Conservation (phyloP, 2,329 filamentous ascomycete species). For the Talaromyces sp. region DNA sequence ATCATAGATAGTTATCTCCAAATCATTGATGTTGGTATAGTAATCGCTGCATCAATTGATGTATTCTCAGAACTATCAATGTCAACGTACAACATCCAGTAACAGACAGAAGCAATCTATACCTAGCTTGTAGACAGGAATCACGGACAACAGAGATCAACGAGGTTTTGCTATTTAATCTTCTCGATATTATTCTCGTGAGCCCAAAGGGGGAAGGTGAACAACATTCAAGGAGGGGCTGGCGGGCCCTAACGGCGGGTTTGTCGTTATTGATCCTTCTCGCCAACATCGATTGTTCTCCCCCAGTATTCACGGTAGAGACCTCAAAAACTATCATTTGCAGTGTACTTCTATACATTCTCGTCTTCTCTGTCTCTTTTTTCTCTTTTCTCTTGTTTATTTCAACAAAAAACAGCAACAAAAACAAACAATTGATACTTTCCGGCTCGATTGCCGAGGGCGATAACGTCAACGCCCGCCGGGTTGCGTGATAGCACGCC, state of each 20-base stretch:
- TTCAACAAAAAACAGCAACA: neutral
- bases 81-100: neutral
- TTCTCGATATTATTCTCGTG: no score
- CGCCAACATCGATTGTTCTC: neutral
- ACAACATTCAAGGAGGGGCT: neutral
- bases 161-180: neutral
- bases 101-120: neutral
- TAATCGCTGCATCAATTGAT: no score
- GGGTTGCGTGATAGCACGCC: constrained; percentile 22
- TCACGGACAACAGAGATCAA: neutral
- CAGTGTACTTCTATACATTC: neutral
- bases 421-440: neutral
- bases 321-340: neutral
- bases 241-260: neutral
- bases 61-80: no score
- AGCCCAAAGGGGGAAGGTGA: neutral
- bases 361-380: neutral
- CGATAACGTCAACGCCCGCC: constrained; percentile 19
- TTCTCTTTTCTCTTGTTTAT: neutral
- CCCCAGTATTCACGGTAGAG: no score
- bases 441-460: neutral
- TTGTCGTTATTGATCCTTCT: neutral
- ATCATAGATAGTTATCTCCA: no score
- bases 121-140: neutral
- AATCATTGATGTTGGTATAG: no score